Evolutionary conservation across 306 rosid species (phyloP).

Genomic region (Pterocarpus macrocarpus): DNA sequence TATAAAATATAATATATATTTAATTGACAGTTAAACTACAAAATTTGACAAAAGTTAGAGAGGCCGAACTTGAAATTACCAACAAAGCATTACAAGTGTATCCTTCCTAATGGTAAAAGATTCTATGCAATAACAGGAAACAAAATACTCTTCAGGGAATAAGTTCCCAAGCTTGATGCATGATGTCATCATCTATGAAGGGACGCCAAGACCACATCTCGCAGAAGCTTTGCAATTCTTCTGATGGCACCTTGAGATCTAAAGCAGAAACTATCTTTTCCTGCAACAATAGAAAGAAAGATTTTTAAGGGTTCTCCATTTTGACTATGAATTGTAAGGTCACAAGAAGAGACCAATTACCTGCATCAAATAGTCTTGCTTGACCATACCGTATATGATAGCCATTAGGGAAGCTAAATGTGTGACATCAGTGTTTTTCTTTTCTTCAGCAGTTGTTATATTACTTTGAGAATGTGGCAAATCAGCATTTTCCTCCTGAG

Average conservation of each 20-base stretch:
- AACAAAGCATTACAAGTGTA: neutral
- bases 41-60: neutral
- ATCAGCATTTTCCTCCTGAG: slow-evolving; percentile 55
- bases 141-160: slow-evolving; percentile 47
- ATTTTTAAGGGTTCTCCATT: slow-evolving; percentile 17
- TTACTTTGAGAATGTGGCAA: slow-evolving; percentile 46
- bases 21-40: neutral
- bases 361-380: slow-evolving; percentile 84
- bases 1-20: too few species aligned
- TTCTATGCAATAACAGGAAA: slow-evolving; percentile 23
- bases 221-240: slow-evolving; percentile 77
- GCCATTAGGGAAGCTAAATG: slow-evolving; percentile 68
- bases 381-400: slow-evolving; percentile 67
- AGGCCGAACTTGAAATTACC: too few species aligned
- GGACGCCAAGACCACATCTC: slow-evolving; percentile 82
- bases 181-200: slow-evolving; percentile 58
- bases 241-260: slow-evolving; percentile 62
- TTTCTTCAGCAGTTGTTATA: slow-evolving; percentile 33
- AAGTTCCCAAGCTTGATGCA: slow-evolving; percentile 72
- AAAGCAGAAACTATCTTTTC: slow-evolving; percentile 72
- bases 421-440: slow-evolving; percentile 47
- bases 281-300: slow-evolving; percentile 51
- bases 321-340: slow-evolving; percentile 20
- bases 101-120: slow-evolving; percentile 24
- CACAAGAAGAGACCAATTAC: slow-evolving; percentile 46